These are phyloP conservation scores for Amaranthus cruentus DNA, from an alignment of 148 eudicot genomes.

Conservation along the genomic window DNA sequence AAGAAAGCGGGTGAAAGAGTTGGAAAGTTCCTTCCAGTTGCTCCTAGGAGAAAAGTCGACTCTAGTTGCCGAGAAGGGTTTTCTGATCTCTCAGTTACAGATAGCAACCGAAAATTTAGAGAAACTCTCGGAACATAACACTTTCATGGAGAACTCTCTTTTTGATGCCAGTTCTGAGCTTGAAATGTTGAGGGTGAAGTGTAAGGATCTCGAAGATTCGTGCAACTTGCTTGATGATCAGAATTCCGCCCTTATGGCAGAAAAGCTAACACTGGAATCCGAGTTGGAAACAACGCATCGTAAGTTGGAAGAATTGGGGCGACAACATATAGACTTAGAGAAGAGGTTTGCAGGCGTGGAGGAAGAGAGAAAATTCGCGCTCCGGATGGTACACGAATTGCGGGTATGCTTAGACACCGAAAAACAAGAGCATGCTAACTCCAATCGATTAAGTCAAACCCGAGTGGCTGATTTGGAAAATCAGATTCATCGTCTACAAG, in stretches of 20 bases:
- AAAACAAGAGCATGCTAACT: slow-evolving; percentile 51
- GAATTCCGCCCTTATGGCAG: slow-evolving; percentile 50
- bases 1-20: slow-evolving; percentile 51
- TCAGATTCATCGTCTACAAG: slow-evolving; percentile 46
- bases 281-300: slow-evolving; percentile 48
- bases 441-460: slow-evolving; percentile 33
- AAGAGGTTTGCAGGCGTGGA: slow-evolving; percentile 44
- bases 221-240: slow-evolving; percentile 57
- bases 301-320: slow-evolving; percentile 51
- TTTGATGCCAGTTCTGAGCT: slow-evolving; percentile 69
- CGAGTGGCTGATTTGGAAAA: slow-evolving; percentile 42
- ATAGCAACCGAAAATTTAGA: slow-evolving; percentile 64
- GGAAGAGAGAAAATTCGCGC: slow-evolving; percentile 52
- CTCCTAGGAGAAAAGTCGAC: slow-evolving; percentile 63
- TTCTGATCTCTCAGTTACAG: slow-evolving; percentile 54
- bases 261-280: slow-evolving; percentile 45
- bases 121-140: slow-evolving; percentile 64
- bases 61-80: slow-evolving; percentile 58
- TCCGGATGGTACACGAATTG: slow-evolving; percentile 48
- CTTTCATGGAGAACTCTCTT: slow-evolving; percentile 68
- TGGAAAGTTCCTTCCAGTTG: slow-evolving; percentile 60
- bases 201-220: slow-evolving; percentile 63
- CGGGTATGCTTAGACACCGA: slow-evolving; percentile 45
- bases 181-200: slow-evolving; percentile 59
- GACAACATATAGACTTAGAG: slow-evolving; percentile 51